phyloP scores from a whole-genome alignment of 2,329 filamentous ascomycete genomes.

The Mycosphaerelloides madeirae region DNA sequence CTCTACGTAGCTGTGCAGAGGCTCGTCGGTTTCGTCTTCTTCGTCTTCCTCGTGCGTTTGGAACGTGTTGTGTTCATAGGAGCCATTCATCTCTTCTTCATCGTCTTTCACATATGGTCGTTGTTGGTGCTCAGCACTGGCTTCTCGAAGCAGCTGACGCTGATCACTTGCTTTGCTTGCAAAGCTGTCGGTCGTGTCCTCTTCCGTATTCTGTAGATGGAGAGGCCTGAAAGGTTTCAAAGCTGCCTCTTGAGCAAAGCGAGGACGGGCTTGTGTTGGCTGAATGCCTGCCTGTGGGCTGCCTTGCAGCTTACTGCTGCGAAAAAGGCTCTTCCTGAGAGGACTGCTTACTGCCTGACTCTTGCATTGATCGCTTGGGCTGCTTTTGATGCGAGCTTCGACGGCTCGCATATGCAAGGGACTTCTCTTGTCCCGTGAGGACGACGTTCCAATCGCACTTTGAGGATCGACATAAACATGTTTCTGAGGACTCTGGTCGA shows the following conservation, averaged over 20 bases:
- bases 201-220: background rate
- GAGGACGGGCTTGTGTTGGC: no score
- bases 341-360: conserved; percentile 19
- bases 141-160: conserved; percentile 26
- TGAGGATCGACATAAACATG: background rate
- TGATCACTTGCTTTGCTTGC: conserved; percentile 29
- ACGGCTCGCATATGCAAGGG: conserved; percentile 9
- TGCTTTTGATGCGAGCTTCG: conserved; percentile 11
- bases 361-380: conserved; percentile 1
- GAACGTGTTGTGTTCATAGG: background rate
- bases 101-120: conserved; percentile 2
- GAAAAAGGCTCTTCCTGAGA: conserved; percentile 23
- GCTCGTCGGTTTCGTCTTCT: conserved; percentile 6
- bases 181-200: conserved; percentile 11
- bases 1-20: conserved; percentile 31
- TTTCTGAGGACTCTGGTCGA: conserved; percentile 24
- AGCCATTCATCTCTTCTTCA: conserved; percentile 11
- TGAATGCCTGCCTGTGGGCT: conserved; percentile 2
- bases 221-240: background rate
- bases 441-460: background rate
- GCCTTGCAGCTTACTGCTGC: conserved; percentile 18
- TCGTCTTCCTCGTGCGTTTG: conserved; percentile 4
- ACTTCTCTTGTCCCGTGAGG: conserved; percentile 7
- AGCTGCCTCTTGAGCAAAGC: background rate
- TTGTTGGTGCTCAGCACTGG: background rate